Conservation (phyloP, 2,329 filamentous ascomycete genomes). For the Neobulgaria alba region DNA sequence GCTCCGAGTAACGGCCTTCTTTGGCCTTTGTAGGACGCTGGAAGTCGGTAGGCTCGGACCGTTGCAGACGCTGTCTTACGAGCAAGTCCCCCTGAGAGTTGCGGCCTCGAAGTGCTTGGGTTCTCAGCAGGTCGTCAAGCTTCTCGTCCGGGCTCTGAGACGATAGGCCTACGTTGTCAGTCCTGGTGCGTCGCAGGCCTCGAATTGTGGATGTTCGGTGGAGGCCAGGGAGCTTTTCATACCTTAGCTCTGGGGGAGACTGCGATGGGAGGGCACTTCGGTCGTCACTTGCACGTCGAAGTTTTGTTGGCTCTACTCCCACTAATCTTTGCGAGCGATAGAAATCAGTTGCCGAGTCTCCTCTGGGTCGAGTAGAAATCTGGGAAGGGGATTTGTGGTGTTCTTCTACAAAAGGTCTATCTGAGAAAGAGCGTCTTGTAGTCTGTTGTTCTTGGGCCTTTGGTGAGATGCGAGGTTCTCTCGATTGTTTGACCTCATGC, state of each 20-base stretch:
- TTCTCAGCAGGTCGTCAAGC: background rate
- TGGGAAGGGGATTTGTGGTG: background rate
- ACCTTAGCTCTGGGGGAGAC: constrained; percentile 1
- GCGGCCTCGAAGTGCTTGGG: background rate
- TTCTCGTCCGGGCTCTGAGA: background rate
- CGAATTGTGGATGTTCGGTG: constrained; percentile 19
- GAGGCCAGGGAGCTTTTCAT: constrained; percentile 14
- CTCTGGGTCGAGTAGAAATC: constrained; percentile 1
- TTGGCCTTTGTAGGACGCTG: constrained; percentile 14
- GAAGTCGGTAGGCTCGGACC: constrained; percentile 12
- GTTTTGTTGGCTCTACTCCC: background rate
- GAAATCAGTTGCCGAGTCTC: constrained; percentile 14
- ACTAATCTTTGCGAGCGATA: constrained; percentile 8
- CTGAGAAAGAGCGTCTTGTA: background rate
- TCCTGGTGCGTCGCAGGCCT: background rate
- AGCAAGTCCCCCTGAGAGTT: constrained; percentile 7
- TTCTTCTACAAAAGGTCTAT: background rate
- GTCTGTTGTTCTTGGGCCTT: background rate
- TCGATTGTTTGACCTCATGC: constrained; percentile 8
- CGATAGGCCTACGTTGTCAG: background rate
- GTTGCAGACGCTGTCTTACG: constrained; percentile 21
- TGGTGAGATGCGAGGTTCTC: constrained; percentile 10
- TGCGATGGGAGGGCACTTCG: background rate
- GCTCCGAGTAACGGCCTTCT: constrained; percentile 23
- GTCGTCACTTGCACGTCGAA: background rate